Base-by-base conservation (phyloP, 2,329 filamentous ascomycete genomes). In the Celoporthe dispersa region DNA sequence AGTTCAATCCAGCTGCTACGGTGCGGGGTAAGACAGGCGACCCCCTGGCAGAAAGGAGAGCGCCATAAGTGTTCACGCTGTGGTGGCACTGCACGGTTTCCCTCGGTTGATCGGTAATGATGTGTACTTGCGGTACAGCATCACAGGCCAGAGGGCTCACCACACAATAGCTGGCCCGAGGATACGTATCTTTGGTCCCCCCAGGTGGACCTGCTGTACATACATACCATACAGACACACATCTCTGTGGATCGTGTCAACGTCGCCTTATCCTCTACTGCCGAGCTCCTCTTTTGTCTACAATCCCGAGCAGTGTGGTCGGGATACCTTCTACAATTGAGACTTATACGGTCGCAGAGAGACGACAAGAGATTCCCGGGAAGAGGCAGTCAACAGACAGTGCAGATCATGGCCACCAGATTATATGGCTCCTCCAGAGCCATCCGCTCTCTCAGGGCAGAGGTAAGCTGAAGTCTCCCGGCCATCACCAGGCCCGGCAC, bases 101-200 rank as follows among this genome's bases (percentile, higher is more conserved):
- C 71, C 71, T 72, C 71, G 71, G 71, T 66, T 71, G 62, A 64
- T 64, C 62, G 68, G 64, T 31, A 59, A 19, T 19, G 44, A 48
- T 51, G 44, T 19, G 8, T 19, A 35, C 25, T 28, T 31, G 22
- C n/a, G 16, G 28, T 12, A 51, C 19, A 33, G 16, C 11, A 37
- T 66, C 64, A 66, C 64, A 57, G 39, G 33, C 63, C 63, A 19
- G 16, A 19, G 63, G 61, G 48, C 28, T 64, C 25, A 64, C 39
- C 61, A 64, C 41, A 6, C 31, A 16, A 28, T 19, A 57, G 28
- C 7, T 57, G 53, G 28, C 25, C 53, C 53, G 25, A 31, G 53
- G 53, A 19, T 19, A 31, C 53, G n/a, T n/a, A n/a, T n/a, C 7
- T 31, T 19, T 31, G 14, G n/a, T n/a, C 1, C 33, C n/a, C 51